Base-by-base conservation (phyloP, 2,329 filamentous ascomycete genomes). In the Rosellinia necatrix region DNA sequence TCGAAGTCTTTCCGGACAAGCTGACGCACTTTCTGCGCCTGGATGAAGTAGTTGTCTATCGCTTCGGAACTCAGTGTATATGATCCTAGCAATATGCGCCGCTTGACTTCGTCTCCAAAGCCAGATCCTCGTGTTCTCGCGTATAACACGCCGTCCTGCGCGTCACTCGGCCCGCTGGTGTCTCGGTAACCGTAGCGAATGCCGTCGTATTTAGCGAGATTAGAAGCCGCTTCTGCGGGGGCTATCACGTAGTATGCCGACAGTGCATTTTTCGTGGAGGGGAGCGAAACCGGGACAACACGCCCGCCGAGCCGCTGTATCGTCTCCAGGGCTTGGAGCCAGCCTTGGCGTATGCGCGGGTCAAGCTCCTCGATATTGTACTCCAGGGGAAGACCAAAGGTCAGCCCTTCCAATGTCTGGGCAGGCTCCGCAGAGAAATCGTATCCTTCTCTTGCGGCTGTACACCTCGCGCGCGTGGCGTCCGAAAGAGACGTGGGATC, bases 241-340 rank as follows among this genome's bases (percentile, higher is more conserved):
- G 94, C 96, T 53, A 99, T 86, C 53, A 99, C 84, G 72, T 99
- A 99, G 77, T 99, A 99, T 29, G 94, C 90, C 17, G 92, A 90
- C 0, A 99, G 83, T 0, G 94, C 93, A 64, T 90, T 87, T 60
- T 85, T 88, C 1, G 93, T 99, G 0, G 87, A 85, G 0, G 93
- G 92, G 4, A 99, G 80, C 2, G 88, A 91, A 13, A 97, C 83
- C 1, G 89, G 83, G 9, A 91, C 83, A 10, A 97, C 77, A 0
- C 78, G 83, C 56, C 90, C 88, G 9, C 91, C 92, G n/a, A 81
- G 75, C 0, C 74, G 63, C 62, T 84, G 79, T 1, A 97, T 79
- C 2, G 74, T 66, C 3, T 76, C 71, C 3, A 94, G 81, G 0
- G 85, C 82, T 0, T 72, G 71, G 10, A 80, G 69, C 92, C 94